Conservation (phyloP, 2,329 filamentous ascomycete species). For the Didymellaceae sp. region DNA sequence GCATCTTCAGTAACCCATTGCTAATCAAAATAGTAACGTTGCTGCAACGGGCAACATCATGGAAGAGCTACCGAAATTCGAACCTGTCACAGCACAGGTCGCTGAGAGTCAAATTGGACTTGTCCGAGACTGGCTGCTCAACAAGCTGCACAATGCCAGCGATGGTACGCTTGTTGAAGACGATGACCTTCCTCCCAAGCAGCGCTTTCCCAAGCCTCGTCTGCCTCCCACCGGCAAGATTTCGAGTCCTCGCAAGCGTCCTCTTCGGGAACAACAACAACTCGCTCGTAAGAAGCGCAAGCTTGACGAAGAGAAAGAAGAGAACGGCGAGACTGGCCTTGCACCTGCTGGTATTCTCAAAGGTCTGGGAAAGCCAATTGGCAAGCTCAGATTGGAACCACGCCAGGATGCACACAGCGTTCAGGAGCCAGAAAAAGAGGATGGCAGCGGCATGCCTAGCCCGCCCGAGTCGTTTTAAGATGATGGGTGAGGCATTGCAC, state of each 20-base stretch:
- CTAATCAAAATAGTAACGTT: constrained; percentile 59
- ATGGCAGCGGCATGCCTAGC: constrained; percentile 80
- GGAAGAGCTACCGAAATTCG: constrained; percentile 70
- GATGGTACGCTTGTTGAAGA: constrained; percentile 89
- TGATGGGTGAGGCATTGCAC: constrained; percentile 4
- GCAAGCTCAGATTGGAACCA: constrained; percentile 56
- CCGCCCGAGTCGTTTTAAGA: constrained; percentile 71
- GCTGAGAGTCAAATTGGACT: constrained; percentile 83
- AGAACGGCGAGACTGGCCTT: constrained; percentile 35
- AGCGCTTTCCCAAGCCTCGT: constrained; percentile 70
- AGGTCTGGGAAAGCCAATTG: constrained; percentile 62
- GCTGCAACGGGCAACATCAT: constrained; percentile 68
- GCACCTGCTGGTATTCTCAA: constrained; percentile 35
- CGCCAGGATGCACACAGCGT: constrained; percentile 67
- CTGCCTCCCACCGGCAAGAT: constrained; percentile 83
- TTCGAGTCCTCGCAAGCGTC: constrained; percentile 80
- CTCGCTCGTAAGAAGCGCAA: constrained; percentile 90
- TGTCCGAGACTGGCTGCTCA: constrained; percentile 88
- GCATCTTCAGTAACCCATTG: neutral
- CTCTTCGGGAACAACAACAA: constrained; percentile 80
- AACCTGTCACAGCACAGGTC: constrained; percentile 79
- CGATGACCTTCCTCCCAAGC: constrained; percentile 91
- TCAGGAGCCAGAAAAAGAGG: constrained; percentile 70
- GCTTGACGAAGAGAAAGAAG: constrained; percentile 55
- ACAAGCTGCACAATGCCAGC: constrained; percentile 83